Evolutionary conservation across 805 yeast species (phyloP).

Genomic region (Cyberlindnera sargentensis): DNA sequence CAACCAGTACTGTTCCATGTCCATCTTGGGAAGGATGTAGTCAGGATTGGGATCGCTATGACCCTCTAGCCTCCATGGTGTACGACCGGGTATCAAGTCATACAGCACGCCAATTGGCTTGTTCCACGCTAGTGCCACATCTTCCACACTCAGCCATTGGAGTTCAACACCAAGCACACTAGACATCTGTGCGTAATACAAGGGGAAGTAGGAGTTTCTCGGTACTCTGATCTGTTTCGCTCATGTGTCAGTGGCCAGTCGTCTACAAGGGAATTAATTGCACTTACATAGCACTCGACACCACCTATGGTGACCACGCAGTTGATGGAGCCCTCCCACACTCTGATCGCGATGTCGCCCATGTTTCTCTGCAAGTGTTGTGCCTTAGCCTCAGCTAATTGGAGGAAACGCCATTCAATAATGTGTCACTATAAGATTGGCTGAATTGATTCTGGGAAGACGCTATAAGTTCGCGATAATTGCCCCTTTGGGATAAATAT

Average conservation of each 20-base stretch:
- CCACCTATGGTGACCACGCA: constrained; percentile 26
- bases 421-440: too few species aligned
- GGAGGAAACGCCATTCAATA: too few species aligned
- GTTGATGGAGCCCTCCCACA: constrained; percentile 53
- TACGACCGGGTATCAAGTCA: constrained; percentile 43
- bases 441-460: too few species aligned
- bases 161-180: constrained; percentile 28
- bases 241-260: too few species aligned
- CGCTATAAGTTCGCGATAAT: too few species aligned
- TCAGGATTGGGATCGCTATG: constrained; percentile 37
- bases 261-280: neutral
- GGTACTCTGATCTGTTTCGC: constrained; percentile 15
- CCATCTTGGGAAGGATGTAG: constrained; percentile 33
- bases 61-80: constrained; percentile 43
- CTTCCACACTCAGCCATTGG: constrained; percentile 66
- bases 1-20: constrained; percentile 50
- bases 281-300: neutral
- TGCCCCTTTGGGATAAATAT: too few species aligned
- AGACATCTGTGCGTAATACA: constrained; percentile 31
- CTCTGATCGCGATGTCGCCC: constrained; percentile 28
- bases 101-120: constrained; percentile 65
- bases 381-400: too few species aligned
- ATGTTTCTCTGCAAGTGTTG: constrained; percentile 2
- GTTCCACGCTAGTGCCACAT: constrained; percentile 62
- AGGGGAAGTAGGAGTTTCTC: constrained; percentile 49